These are phyloP conservation scores for Styphnolobium japonicum DNA, from an alignment of 306 rosid species.

Conservation along the genomic window DNA sequence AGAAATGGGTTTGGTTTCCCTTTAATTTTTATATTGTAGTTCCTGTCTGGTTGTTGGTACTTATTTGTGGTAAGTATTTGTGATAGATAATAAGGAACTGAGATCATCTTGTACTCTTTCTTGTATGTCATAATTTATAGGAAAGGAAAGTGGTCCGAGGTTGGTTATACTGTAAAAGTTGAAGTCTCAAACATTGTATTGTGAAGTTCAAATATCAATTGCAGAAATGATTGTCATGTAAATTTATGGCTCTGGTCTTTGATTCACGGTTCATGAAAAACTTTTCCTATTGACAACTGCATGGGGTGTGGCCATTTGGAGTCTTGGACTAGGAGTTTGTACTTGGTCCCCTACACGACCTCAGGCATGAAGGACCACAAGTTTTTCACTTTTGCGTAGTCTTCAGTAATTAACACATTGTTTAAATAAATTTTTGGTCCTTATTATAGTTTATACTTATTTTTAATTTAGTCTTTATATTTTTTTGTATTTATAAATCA, in stretches of 20 bases:
- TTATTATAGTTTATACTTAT: too few species aligned
- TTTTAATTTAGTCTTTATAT: too few species aligned
- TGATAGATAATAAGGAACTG: slow-evolving; percentile 63
- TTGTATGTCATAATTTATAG: slow-evolving; percentile 45
- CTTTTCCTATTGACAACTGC: neutral
- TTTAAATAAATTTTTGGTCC: too few species aligned
- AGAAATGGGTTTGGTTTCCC: slow-evolving; percentile 40
- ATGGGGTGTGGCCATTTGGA: neutral
- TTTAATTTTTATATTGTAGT: slow-evolving; percentile 32
- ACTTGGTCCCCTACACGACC: neutral
- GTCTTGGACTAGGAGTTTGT: neutral
- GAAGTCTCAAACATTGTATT: slow-evolving; percentile 36
- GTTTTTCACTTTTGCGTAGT: neutral
- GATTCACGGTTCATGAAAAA: neutral
- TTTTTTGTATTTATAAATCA: too few species aligned
- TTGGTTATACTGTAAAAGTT: slow-evolving; percentile 63
- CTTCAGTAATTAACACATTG: neutral
- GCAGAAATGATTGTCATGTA: slow-evolving; percentile 43
- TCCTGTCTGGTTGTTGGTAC: slow-evolving; percentile 42
- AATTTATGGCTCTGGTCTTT: neutral
- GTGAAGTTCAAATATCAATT: slow-evolving; percentile 46
- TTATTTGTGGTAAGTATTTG: slow-evolving; percentile 59
- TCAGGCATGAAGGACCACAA: slow-evolving; percentile 4
- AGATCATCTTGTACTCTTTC: slow-evolving; percentile 31
- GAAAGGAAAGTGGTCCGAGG: slow-evolving; percentile 51